Percentiles rank a stretch among this genome's conserved stretches.
Evolutionary conservation across 768 basidiomycete genomes (phyloP).

Genomic region (Serpula lacrymans): DNA sequence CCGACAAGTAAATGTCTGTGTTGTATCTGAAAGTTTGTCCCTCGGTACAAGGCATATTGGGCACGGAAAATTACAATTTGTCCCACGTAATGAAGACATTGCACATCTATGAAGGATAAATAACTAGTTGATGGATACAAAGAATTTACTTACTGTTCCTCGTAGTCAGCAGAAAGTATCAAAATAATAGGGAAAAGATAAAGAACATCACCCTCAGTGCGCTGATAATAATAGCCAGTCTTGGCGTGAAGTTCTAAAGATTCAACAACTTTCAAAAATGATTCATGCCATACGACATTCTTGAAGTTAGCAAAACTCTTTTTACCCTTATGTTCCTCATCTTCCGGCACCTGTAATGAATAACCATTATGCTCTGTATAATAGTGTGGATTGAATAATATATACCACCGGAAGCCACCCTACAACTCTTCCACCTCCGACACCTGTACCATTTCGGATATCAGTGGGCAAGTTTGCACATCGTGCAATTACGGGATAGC

Average conservation of each 20-base stretch:
- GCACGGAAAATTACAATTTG: conserved; percentile 10
- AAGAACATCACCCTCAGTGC: not conserved
- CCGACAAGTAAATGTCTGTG: not conserved
- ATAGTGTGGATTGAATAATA: not conserved
- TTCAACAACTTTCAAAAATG: conserved; percentile 6
- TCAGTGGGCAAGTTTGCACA: conserved; percentile 29
- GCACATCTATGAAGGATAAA: conserved; percentile 10
- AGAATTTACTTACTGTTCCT: conserved; percentile 11
- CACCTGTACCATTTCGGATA: conserved; percentile 30
- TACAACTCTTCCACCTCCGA: conserved; percentile 33
- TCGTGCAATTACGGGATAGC: conserved; percentile 33
- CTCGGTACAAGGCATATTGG: conserved; percentile 13
- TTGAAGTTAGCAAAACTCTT: conserved; percentile 7
- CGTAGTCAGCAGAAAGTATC: conserved; percentile 10
- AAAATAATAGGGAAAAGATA: conserved; percentile 4
- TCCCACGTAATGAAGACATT: conserved; percentile 15
- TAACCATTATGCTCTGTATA: too few relatives aligned
- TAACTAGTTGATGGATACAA: not conserved
- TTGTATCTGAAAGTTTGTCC: not conserved
- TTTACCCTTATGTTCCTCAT: not conserved
- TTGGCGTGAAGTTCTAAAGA: not conserved
- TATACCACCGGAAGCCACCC: conserved; percentile 39
- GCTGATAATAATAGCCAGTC: conserved; percentile 2
- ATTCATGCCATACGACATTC: conserved; percentile 9
- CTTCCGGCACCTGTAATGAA: conserved; percentile 4